Evolutionary conservation across 164 flowering plant species (phyloP), one percentile per base, ranked within the genome.

Genomic region (Saururus chinensis): DNA sequence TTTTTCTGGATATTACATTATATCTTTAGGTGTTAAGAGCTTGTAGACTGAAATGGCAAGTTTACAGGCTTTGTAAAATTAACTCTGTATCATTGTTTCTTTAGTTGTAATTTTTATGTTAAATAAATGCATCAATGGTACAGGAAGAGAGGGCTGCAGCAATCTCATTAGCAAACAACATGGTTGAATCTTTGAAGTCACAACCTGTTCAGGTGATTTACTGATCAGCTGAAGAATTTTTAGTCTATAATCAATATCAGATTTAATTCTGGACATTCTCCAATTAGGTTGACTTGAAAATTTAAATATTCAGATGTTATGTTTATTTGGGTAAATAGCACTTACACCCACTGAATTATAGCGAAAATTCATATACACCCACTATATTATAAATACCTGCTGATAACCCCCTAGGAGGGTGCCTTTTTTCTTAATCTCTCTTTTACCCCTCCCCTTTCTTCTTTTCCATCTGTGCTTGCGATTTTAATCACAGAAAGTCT

Each of bases 131-230:
- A 17, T 12, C 49, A 45, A 45, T 26, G 41, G 60, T 77, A 40
- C 70, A 92, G 99, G 96, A 83, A 65, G 99, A 91, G 65, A 83
- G 89, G 79, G 68, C 67, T 60, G 70, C 93, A 60, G 90, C 97
- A 62, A 70, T 74, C 60, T 78, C 88, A 52, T 71, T 82, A 73
- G 95, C 88, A 40, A 83, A 72, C 73, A 87, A 95, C 77, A 89
- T 91, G 96, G 87, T 89, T 52, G 99, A 95, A 71, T 76, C 86
- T 59, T 63, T 84, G 76, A 95, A 91, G 73, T 79, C 76, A 64
- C 73, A 80, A 69, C 75, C 96, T 53, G 76, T 78, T 48, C 99
- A 86, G 89, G 99, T 92, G 65, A 53, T 65, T 69, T 52, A 30
- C 57, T 66, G 52, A 54, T 40, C 12, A 30, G 19, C 1, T 48